phyloP scores from a whole-genome alignment of 169 alveolate genomes.

The Cryptosporidium bovis region DNA sequence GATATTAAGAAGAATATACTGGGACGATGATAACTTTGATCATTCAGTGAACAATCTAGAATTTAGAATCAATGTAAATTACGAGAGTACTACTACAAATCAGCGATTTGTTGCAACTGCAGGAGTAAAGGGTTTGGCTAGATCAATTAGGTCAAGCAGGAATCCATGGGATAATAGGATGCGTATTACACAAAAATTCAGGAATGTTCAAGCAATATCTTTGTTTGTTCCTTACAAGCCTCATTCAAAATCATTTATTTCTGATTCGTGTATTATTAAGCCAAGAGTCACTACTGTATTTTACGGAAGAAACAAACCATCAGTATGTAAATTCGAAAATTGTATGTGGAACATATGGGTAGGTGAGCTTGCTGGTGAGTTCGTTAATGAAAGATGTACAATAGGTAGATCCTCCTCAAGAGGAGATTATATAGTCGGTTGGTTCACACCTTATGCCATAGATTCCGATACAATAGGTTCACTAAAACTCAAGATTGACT shows the following conservation, averaged over 20 bases:
- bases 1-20: constrained; percentile 44
- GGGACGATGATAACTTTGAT: constrained; percentile 35
- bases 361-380: constrained; percentile 58
- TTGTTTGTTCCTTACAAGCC: constrained; percentile 61
- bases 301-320: constrained; percentile 53
- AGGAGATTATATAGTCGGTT: constrained; percentile 67
- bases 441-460: constrained; percentile 55
- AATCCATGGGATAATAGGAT: constrained; percentile 52
- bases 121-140: constrained; percentile 54
- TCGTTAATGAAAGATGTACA: constrained; percentile 41
- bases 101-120: constrained; percentile 21
- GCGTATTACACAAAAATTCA: constrained; percentile 13
- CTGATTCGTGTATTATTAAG: constrained; percentile 57
- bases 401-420: constrained; percentile 60
- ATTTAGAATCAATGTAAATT: constrained; percentile 19
- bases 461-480: constrained; percentile 64
- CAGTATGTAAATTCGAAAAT: constrained; percentile 51
- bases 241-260: constrained; percentile 58
- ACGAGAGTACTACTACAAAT: constrained; percentile 23
- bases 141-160: constrained; percentile 23
- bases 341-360: constrained; percentile 73
- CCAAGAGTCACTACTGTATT: constrained; percentile 60
- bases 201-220: constrained; percentile 61
- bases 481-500: constrained; percentile 22
- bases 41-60: constrained; percentile 7